Conservation (phyloP, 2,329 filamentous ascomycete species). For the Hypoxylon sp. region DNA sequence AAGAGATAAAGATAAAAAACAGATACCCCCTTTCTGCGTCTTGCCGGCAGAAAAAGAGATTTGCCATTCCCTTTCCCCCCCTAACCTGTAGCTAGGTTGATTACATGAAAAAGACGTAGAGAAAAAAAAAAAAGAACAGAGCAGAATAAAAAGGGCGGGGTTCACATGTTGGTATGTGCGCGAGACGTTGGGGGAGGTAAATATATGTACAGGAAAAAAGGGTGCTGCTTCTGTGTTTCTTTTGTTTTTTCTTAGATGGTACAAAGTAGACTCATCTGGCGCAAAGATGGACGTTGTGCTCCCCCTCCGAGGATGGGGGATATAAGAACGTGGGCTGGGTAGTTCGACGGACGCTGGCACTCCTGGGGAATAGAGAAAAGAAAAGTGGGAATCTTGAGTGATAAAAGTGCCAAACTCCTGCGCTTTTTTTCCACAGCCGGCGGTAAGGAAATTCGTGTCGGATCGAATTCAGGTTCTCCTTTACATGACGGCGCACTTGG, state of each 20-base stretch:
- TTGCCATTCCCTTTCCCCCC: slow-evolving; percentile 14
- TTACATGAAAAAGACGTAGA: slow-evolving; percentile 34
- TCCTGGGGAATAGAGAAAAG: slow-evolving; percentile 14
- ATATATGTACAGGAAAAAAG: slow-evolving; percentile 32
- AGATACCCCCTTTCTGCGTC: slow-evolving; percentile 9
- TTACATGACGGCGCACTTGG: slow-evolving; percentile 69
- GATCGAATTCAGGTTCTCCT: not conserved
- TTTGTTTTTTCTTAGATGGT: slow-evolving; percentile 10
- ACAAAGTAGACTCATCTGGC: slow-evolving; percentile 16
- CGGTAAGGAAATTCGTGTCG: slow-evolving; percentile 35
- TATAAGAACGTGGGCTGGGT: not conserved
- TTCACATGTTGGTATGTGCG: slow-evolving; percentile 27
- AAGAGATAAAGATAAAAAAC: not conserved
- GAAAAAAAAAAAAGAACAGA: too few relatives aligned
- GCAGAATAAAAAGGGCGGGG: too few relatives aligned
- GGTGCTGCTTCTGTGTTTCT: not conserved
- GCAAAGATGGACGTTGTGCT: not conserved
- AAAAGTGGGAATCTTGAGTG: slow-evolving; percentile 20
- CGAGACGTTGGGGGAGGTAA: slow-evolving; percentile 23
- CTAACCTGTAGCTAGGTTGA: too few relatives aligned
- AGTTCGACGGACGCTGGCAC: slow-evolving; percentile 3
- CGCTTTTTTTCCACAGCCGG: slow-evolving; percentile 30
- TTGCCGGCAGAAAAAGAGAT: slow-evolving; percentile 11
- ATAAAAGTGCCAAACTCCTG: slow-evolving; percentile 32
- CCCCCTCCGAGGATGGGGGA: not conserved